Evolutionary conservation across 1,284 basidiomycete genomes (phyloP).

Genomic region (Austroboletus niveus): DNA sequence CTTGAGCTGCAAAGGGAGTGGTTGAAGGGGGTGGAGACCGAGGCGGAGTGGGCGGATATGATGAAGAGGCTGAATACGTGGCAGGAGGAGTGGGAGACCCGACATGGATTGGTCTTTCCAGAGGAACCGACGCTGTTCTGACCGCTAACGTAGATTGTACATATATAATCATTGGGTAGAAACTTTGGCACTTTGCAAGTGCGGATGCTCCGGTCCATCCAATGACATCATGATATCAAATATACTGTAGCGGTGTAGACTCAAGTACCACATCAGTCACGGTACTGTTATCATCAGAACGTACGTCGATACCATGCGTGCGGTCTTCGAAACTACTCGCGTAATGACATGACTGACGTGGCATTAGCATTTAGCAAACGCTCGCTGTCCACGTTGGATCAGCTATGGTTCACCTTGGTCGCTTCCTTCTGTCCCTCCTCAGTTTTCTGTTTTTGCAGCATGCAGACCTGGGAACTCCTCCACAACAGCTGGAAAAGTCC

Average conservation of each 20-base stretch:
- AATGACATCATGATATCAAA: too few species aligned
- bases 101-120: constrained; percentile 17
- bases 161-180: too few species aligned
- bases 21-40: constrained; percentile 38
- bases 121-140: constrained; percentile 8
- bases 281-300: too few species aligned
- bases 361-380: too few species aligned
- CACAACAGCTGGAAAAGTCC: constrained; percentile 35
- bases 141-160: not conserved
- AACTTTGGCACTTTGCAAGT: too few species aligned
- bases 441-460: constrained; percentile 11
- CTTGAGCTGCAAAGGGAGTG: constrained; percentile 36
- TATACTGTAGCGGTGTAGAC: too few species aligned
- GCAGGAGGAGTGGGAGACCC: constrained; percentile 44
- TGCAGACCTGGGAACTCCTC: not conserved
- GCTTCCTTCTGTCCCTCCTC: constrained; percentile 12
- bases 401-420: constrained; percentile 11
- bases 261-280: too few species aligned
- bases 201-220: too few species aligned
- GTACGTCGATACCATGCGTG: too few species aligned
- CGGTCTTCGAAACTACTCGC: too few species aligned
- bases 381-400: too few species aligned
- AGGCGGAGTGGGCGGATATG: constrained; percentile 48
- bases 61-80: constrained; percentile 47
- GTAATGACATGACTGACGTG: too few species aligned